Base-by-base conservation (phyloP, 345 rosid genomes). In the Populus deltoides region DNA sequence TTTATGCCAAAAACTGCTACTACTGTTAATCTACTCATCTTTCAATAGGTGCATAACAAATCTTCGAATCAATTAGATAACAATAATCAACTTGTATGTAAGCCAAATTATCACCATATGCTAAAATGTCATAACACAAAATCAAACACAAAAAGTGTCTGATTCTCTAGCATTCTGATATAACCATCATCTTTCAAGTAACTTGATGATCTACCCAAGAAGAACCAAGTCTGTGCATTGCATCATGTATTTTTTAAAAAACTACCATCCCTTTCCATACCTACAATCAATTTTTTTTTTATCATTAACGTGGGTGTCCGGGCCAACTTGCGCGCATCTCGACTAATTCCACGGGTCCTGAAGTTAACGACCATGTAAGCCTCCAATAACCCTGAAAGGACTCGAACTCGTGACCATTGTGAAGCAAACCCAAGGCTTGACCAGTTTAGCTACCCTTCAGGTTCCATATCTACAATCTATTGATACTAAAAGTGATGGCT, bases 271-370 rank as follows among this genome's bases (percentile, higher is more conserved):
- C 31, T 57, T 22, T 8, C 27, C 27, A 22, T 38, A 22, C 22
- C 39, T 31, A 55, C 18, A 35, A 31, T 35, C 43, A 7, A 18
- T 18, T 71, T 31, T 31, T 31, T 31, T 31, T 31, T 31, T 31
- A 31, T 27, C 27, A 31, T 3, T 31, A 31, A 31, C 33, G 0
- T 31, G 33, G 33, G 4, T 31, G 0, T 31, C 4, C 4, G 0
- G 3, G 33, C 2, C 3, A 31, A 4, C 36, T 33, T 4, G 6
- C 1, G 0, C 36, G 0, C 6, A 33, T 0, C 1, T 4, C 36
- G 5, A 33, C 6, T 33, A 33, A 4, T 33, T 1, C 5, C 6
- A 33, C 5, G 0, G 5, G 0, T 1, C 6, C 6, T 33, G 36
- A 33, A 33, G 5, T 33, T 33, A 33, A 33, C 36, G 6, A 33